Evolutionary conservation across 2,329 filamentous ascomycete species (phyloP), one percentile per base, ranked within the genome.

Genomic region (Helotiales sp.): DNA sequence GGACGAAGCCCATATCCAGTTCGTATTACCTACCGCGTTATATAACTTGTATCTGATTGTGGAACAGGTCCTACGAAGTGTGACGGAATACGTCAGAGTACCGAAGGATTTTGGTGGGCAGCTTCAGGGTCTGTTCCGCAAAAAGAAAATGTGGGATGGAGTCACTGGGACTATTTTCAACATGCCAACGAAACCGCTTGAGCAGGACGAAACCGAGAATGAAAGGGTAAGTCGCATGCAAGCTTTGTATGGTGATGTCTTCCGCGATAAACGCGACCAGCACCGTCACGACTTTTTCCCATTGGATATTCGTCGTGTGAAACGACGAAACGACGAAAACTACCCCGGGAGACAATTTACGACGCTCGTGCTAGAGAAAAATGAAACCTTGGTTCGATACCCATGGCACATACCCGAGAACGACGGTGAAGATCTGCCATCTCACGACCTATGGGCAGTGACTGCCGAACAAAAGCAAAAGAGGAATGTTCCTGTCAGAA

Each of bases 121-220:
- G 11, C 3, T 54, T 24, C 11, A 61, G 5, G 24, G 22, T 22
- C 2, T 45, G 20, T 69, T 52, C 32, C 60, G 60, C 4, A 71
- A 71, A 26, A 69, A 71, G 55, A 75, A 73, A 58, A 45, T 43
- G 10, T 76, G 75, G 75, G 74, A 76, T 65, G 63, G 66, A 32
- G 73, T 77, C 17, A 74, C 69, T 13, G 68, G 73, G 1, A 76
- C 73, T 1, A 64, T 77, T 10, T 75, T 75, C 68, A 77, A 76
- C 24, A 71, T 74, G 43, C 75, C 75, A 3, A 75, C 62, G 8
- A 55, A 43, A n/a, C 65, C 67, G 10, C 59, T 61, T 10, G 57
- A 69, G 15, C 30, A 61, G 6, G 57, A 8, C 2, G 34, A 54
- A 6, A 43, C 13, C 11, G 30, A 59, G 22, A 67, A 73, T 37